A percentile compares a stretch with the other conserved stretches of the same genome.
phyloP scores from a whole-genome alignment of 2,329 filamentous ascomycete species.

The Stemphylium lycopersici region DNA sequence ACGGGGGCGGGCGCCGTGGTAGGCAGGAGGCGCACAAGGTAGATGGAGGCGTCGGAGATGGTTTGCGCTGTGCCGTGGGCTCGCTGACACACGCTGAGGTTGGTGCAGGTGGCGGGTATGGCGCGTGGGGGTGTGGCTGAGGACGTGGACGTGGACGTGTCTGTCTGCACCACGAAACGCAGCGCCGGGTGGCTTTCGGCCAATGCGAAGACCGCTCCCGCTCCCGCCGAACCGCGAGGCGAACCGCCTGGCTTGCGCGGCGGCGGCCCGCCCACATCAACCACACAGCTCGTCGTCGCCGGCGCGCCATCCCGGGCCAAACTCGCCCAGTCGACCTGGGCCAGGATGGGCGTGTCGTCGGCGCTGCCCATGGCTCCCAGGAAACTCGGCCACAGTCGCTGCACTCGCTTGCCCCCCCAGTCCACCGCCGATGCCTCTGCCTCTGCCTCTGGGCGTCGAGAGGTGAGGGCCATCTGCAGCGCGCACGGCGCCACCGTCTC shows the following conservation, averaged over 20 bases:
- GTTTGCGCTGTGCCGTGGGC: not conserved
- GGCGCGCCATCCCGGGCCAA: not conserved
- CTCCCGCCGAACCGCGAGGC: not conserved
- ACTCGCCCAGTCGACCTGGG: constrained; percentile 3
- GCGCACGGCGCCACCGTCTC: constrained; percentile 43
- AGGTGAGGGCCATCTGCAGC: constrained; percentile 35
- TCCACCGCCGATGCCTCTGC: not conserved
- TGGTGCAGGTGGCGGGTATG: not conserved
- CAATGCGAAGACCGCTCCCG: not conserved
- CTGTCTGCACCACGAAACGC: not conserved
- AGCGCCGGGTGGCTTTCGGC: not conserved
- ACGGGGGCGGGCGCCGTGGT: too few relatives aligned
- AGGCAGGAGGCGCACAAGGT: not conserved
- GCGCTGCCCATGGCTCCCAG: not conserved
- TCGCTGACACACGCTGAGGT: not conserved
- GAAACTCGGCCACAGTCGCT: not conserved
- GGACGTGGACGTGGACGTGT: not conserved
- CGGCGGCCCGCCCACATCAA: not conserved
- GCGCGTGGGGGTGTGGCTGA: not conserved
- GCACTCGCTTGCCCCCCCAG: not conserved
- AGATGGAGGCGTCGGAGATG: constrained; percentile 14
- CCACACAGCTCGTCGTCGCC: not conserved
- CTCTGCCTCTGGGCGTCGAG: constrained; percentile 4
- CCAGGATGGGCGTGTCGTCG: not conserved
- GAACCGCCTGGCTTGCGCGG: too few relatives aligned